These are phyloP conservation scores for Saccharomycopsis hybrid DNA, from an alignment of 1,139 yeast species.

Conservation along the genomic window DNA sequence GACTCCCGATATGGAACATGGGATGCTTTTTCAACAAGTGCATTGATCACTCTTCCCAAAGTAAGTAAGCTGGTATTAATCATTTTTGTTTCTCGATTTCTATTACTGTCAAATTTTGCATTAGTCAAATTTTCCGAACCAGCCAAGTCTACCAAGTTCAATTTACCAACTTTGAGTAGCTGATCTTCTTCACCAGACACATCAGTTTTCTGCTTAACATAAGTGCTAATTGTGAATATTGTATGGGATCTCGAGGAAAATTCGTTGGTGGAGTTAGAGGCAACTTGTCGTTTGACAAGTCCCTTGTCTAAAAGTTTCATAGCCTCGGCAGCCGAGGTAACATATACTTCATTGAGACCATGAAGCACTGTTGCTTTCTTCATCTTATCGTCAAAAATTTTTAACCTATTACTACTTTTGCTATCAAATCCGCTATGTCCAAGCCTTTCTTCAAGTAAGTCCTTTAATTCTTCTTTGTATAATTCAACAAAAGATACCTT, in stretches of 20 bases:
- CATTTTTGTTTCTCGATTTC: slow-evolving; percentile 88
- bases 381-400: slow-evolving; percentile 73
- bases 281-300: slow-evolving; percentile 68
- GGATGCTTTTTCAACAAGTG: slow-evolving; percentile 43
- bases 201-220: slow-evolving; percentile 56
- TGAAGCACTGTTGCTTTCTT: slow-evolving; percentile 64
- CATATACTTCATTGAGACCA: slow-evolving; percentile 60
- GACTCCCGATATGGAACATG: slow-evolving; percentile 93
- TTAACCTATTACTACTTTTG: slow-evolving; percentile 20
- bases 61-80: slow-evolving; percentile 87
- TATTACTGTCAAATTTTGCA: slow-evolving; percentile 72
- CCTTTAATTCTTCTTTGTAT: slow-evolving; percentile 80
- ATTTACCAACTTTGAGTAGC: slow-evolving; percentile 47
- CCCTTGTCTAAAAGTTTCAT: slow-evolving; percentile 58
- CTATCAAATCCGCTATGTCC: slow-evolving; percentile 43
- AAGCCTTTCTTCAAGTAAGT: slow-evolving; percentile 40
- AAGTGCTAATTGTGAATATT: slow-evolving; percentile 56
- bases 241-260: slow-evolving; percentile 91
- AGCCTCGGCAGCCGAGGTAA: slow-evolving; percentile 52
- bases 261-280: slow-evolving; percentile 79
- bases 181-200: slow-evolving; percentile 37
- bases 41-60: slow-evolving; percentile 79
- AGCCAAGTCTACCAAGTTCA: slow-evolving; percentile 87
- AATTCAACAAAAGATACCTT: slow-evolving; percentile 76
- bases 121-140: slow-evolving; percentile 80